Percentiles rank a stretch among this genome's conserved stretches.
Conservation (phyloP, 1,139 yeast species). For the Geotrichum australiense region DNA sequence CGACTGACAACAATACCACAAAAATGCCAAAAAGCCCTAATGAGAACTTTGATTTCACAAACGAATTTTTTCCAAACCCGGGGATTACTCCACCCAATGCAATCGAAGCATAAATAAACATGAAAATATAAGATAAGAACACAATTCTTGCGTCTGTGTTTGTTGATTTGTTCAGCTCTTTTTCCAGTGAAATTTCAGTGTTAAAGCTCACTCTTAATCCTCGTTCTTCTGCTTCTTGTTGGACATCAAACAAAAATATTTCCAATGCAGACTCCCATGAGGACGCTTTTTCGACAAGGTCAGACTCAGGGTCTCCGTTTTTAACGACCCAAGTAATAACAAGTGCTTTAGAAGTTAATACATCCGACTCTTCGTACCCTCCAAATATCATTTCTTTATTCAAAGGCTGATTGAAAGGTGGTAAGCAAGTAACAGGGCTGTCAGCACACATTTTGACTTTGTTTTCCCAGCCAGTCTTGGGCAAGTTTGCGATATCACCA, state of each 20-base stretch:
- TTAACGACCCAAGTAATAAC: slow-evolving; percentile 62
- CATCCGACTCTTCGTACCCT: slow-evolving; percentile 41
- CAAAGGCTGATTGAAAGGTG: slow-evolving; percentile 85
- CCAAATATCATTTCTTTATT: slow-evolving; percentile 67
- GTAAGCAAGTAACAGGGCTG: slow-evolving; percentile 85
- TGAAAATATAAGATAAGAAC: slow-evolving; percentile 66
- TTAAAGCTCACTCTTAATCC: slow-evolving; percentile 65
- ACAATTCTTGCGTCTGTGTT: slow-evolving; percentile 73
- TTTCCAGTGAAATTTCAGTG: slow-evolving; percentile 75
- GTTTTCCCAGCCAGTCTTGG: slow-evolving; percentile 47
- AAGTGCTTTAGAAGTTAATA: slow-evolving; percentile 59
- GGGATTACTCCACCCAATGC: slow-evolving; percentile 61
- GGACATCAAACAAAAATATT: slow-evolving; percentile 44
- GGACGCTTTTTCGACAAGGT: slow-evolving; percentile 41
- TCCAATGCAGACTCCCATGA: slow-evolving; percentile 65
- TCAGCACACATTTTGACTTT: slow-evolving; percentile 55
- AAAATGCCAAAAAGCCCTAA: slow-evolving; percentile 77
- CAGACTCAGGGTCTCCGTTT: slow-evolving; percentile 40
- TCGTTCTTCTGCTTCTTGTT: slow-evolving; percentile 35
- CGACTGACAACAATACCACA: slow-evolving; percentile 72
- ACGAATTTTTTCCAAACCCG: slow-evolving; percentile 27
- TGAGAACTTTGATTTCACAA: slow-evolving; percentile 60
- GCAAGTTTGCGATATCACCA: slow-evolving; percentile 51
- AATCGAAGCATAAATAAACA: slow-evolving; percentile 84
- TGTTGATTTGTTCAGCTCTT: slow-evolving; percentile 75